Evolutionary conservation across 225 moss, liverwort and hornwort species (phyloP).

Genomic region (Lunularia cruciata): DNA sequence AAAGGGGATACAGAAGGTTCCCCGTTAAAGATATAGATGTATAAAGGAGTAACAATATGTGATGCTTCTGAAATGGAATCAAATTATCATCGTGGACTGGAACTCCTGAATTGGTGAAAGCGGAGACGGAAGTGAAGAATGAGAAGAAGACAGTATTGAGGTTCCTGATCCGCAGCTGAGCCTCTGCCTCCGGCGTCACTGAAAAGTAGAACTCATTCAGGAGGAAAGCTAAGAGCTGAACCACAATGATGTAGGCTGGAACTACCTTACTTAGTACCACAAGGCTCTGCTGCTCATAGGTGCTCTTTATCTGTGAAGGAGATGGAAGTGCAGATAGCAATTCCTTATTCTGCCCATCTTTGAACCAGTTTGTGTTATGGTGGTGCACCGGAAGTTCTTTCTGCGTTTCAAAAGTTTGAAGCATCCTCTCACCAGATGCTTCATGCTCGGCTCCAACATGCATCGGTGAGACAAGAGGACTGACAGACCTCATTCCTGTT

Average conservation of each 20-base stretch:
- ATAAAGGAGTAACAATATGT: constrained; percentile 44
- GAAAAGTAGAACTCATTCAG: constrained; percentile 32
- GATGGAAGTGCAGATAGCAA: not conserved
- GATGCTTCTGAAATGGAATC: constrained; percentile 47
- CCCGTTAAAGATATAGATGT: constrained; percentile 53
- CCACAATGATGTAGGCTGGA: constrained; percentile 49
- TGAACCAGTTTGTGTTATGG: too few species aligned
- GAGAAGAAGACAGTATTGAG: constrained; percentile 46
- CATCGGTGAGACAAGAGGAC: not conserved
- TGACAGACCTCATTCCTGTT: not conserved
- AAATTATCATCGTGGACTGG: constrained; percentile 51
- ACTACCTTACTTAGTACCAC: constrained; percentile 59
- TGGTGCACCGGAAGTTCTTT: too few species aligned
- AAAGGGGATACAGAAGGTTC: constrained; percentile 61
- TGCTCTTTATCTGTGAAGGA: not conserved
- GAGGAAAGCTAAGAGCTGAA: constrained; percentile 36
- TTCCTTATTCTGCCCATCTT: too few species aligned
- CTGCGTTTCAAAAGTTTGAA: too few species aligned
- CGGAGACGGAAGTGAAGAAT: constrained; percentile 50
- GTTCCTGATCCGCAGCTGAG: constrained; percentile 30
- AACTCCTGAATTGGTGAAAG: constrained; percentile 44
- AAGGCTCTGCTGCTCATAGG: constrained; percentile 49
- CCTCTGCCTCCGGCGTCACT: constrained; percentile 9
- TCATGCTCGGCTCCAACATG: not conserved
- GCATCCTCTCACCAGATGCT: not conserved